A percentile compares a stretch with the other conserved stretches of the same genome.
These are phyloP conservation scores for Cladophialophora bantiana DNA, from an alignment of 2,329 filamentous ascomycete species.

Conservation along the genomic window DNA sequence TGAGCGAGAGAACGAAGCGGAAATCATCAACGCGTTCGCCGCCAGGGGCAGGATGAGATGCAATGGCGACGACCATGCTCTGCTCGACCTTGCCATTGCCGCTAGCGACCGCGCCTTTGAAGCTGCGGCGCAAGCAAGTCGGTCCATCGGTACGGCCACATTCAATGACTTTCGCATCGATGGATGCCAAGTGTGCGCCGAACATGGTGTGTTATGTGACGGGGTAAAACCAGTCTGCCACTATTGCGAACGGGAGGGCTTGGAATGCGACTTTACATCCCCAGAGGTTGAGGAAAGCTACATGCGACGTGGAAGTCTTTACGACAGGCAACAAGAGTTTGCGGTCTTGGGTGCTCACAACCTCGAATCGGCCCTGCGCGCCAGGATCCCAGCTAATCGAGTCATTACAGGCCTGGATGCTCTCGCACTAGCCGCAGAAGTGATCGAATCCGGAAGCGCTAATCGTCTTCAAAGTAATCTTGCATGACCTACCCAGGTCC, in stretches of 20 bases:
- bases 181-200: constrained; percentile 10
- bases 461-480: background rate
- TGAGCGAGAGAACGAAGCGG: background rate
- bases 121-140: background rate
- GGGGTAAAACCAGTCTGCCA: constrained; percentile 17
- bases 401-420: constrained; percentile 3
- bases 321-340: background rate
- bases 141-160: background rate
- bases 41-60: background rate
- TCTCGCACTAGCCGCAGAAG: constrained; percentile 13
- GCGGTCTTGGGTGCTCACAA: background rate
- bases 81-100: background rate
- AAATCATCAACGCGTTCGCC: constrained; percentile 10
- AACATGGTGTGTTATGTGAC: constrained; percentile 12
- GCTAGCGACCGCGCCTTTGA: background rate
- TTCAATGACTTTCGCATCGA: background rate
- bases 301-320: background rate
- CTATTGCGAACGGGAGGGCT: constrained; percentile 2
- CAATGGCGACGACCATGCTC: background rate
- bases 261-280: constrained; percentile 5
- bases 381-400: background rate
- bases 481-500: background rate
- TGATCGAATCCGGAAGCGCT: constrained; percentile 9
- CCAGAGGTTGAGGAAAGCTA: background rate
- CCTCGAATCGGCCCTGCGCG: background rate